phyloP scores from a whole-genome alignment of 805 yeast genomes.

The Phaffomyces thermotolerans region DNA sequence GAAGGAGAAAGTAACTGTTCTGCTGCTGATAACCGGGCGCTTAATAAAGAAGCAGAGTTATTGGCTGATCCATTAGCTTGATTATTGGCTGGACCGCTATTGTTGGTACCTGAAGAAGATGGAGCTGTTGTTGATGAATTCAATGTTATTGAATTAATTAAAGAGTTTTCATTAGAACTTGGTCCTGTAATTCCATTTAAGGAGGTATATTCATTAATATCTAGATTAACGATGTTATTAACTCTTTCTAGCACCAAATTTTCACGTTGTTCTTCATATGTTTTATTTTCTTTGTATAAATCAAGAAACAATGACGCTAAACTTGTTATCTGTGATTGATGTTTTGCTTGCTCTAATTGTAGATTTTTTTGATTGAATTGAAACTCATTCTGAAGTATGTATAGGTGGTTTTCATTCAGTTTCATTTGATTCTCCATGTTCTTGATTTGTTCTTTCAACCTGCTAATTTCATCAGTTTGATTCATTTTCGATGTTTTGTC shows the following conservation, averaged over 20 bases:
- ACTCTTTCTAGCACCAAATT: slow-evolving; percentile 17
- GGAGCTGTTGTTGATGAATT: slow-evolving; percentile 10
- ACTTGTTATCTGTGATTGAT: slow-evolving; percentile 19
- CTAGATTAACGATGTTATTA: slow-evolving; percentile 16
- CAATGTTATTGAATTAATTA: slow-evolving; percentile 20
- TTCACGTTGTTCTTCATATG: slow-evolving; percentile 20
- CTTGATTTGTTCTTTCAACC: slow-evolving; percentile 21
- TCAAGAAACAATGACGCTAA: slow-evolving; percentile 20
- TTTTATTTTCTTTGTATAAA: slow-evolving; percentile 20
- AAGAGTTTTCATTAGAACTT: slow-evolving; percentile 12
- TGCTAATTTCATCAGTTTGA: slow-evolving; percentile 17
- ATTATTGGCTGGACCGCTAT: background rate
- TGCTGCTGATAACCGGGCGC: slow-evolving; percentile 10
- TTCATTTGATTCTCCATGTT: slow-evolving; percentile 19
- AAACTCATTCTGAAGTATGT: slow-evolving; percentile 18
- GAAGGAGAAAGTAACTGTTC: slow-evolving; percentile 19
- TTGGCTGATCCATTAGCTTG: background rate
- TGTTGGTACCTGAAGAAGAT: background rate
- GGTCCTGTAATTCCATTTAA: slow-evolving; percentile 2
- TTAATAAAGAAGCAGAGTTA: slow-evolving; percentile 6
- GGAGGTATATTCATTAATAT: slow-evolving; percentile 14
- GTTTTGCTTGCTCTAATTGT: slow-evolving; percentile 20
- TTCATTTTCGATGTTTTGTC: background rate
- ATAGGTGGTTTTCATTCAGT: slow-evolving; percentile 19
- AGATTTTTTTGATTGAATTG: slow-evolving; percentile 20